Evolutionary conservation across 768 basidiomycete genomes (phyloP).

Genomic region (Dendrothele bispora): DNA sequence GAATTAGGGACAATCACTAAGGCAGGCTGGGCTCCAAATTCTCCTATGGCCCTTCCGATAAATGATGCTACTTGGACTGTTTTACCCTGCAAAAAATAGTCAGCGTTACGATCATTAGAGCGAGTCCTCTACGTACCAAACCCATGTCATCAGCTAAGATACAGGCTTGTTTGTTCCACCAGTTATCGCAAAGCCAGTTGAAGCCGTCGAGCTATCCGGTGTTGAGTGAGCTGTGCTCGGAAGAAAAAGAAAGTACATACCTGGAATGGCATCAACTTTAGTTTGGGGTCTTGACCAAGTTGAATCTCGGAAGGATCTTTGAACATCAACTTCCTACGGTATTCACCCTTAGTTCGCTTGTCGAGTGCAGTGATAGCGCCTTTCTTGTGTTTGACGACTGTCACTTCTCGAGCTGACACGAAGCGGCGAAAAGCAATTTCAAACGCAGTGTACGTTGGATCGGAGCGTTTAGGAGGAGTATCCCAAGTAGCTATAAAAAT

Average conservation of each 20-base stretch:
- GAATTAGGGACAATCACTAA: constrained; percentile 96
- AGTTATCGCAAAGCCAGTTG: constrained; percentile 84
- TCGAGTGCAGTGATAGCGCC: constrained; percentile 46
- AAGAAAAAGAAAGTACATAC: constrained; percentile 34
- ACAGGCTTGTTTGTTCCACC: constrained; percentile 83
- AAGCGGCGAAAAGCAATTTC: constrained; percentile 66
- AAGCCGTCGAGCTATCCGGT: constrained; percentile 66
- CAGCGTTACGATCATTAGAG: not conserved
- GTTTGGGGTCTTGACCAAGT: constrained; percentile 61
- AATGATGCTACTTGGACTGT: constrained; percentile 91
- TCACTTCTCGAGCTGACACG: constrained; percentile 59
- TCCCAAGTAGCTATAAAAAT: constrained; percentile 81
- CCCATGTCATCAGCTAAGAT: constrained; percentile 99
- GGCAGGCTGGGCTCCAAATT: constrained; percentile 68
- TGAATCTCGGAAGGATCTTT: constrained; percentile 56
- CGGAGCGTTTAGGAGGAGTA: constrained; percentile 68
- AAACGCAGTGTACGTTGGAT: constrained; percentile 63
- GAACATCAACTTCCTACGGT: constrained; percentile 43
- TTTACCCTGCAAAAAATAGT: constrained; percentile 58
- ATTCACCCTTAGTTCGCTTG: constrained; percentile 56
- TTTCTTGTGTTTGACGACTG: constrained; percentile 50
- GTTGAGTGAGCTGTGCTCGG: not conserved
- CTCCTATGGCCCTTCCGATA: constrained; percentile 61
- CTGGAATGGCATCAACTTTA: constrained; percentile 88
- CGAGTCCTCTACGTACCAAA: constrained; percentile 46